Base-by-base conservation (phyloP, 2,329 filamentous ascomycete genomes). In the Phyllosticta ampelicida region DNA sequence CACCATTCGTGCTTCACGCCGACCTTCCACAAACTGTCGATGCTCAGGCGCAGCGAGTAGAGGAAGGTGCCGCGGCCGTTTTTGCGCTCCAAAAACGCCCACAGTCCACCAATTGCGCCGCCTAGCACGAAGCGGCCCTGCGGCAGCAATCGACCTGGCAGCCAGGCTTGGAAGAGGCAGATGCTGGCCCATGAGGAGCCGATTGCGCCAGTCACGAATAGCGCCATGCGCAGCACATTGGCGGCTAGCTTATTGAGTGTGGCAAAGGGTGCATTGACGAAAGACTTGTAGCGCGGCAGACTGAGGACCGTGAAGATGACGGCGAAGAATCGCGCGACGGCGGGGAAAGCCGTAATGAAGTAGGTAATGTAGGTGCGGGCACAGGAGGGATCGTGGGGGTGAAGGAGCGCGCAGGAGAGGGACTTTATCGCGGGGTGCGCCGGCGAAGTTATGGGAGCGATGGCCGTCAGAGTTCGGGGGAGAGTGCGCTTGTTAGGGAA, bases 1-100 rank as follows among this genome's bases (percentile, higher is more conserved):
- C 92, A 96, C 84, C 90, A 90, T 1, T 89, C 82, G 30, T 86
- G 78, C 83, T 97, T 97, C 58, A 87, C 83, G n/a, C 91, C 90
- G 0, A 95, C 89, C 76, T 95, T 95, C 89, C 90, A 97, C 51
- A 90, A 72, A 44, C 84, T 89, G 69, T 95, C 88, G 28, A 96
- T 77, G 60, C 86, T 90, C n/a, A 86, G 75, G 1, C 91, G 80
- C 28, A 87, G 83, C 62, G 83, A 85, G 71, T 94, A 94, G 61
- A 96, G 66, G 71, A 95, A 95, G 57, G 89, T 16, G 87, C 76
- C 49, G 86, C 82, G 61, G 61, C 2, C 71, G 66, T 20, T 75
- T 54, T 77, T 76, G 51, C 85, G 78, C 68, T 90, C 86, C 1
- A 96, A 74, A 70, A 88, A 88, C 4, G 88, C 89, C 85, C 91